Conservation (phyloP, 2,329 filamentous ascomycete species). For the Ceratocystis harringtonii region DNA sequence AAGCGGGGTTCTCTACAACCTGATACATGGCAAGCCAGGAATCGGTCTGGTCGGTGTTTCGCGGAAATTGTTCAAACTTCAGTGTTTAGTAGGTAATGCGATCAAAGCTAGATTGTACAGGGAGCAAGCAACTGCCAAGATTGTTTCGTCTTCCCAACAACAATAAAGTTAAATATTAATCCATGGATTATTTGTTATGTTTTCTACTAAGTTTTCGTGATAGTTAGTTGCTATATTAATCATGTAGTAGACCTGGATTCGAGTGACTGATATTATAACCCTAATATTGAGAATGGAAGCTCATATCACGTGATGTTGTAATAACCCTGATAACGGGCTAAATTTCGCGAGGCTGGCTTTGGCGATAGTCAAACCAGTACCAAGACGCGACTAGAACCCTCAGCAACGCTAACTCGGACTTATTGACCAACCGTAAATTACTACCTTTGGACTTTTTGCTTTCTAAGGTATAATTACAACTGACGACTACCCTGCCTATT, state of each 20-base stretch:
- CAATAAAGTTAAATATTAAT: too few relatives aligned
- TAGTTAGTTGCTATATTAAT: too few relatives aligned
- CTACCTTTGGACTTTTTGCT: background rate
- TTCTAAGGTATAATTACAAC: background rate
- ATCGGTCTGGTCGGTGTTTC: background rate
- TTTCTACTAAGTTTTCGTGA: too few relatives aligned
- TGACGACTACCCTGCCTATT: background rate
- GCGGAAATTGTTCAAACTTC: background rate
- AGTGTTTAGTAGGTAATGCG: background rate
- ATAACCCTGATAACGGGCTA: background rate
- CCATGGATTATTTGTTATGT: too few relatives aligned
- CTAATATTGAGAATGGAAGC: background rate
- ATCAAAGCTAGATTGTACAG: background rate
- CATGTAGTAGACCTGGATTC: too few relatives aligned
- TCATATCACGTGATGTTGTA: background rate
- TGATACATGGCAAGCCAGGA: background rate
- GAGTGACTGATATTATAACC: background rate
- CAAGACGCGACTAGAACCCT: background rate
- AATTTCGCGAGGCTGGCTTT: slow-evolving; percentile 10
- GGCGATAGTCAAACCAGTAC: background rate
- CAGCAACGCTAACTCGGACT: background rate
- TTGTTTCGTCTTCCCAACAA: too few relatives aligned
- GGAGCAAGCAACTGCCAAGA: background rate
- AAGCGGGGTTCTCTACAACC: background rate
- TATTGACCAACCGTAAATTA: background rate